These are phyloP conservation scores for Solanum stenotomum DNA, from an alignment of 257 asterid genomes.

Conservation along the genomic window DNA sequence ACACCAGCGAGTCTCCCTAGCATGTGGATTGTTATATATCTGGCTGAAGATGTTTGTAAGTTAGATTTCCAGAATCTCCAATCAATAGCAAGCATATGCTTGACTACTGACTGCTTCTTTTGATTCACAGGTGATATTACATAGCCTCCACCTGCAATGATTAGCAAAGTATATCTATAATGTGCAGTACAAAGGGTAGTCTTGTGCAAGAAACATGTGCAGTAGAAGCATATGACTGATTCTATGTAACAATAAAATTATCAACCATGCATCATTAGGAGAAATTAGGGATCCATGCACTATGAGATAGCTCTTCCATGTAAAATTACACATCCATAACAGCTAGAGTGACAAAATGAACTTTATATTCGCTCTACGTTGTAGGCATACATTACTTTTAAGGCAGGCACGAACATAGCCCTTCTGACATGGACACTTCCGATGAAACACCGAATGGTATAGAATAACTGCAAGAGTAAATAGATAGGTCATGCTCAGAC, in stretches of 20 bases:
- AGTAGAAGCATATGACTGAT: background rate
- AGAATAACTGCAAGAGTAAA: constrained; percentile 8
- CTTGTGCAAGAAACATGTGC: background rate
- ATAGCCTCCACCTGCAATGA: constrained; percentile 79
- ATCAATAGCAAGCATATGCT: constrained; percentile 95
- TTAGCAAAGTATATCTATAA: background rate
- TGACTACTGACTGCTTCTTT: constrained; percentile 71
- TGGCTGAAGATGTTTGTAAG: constrained; percentile 50
- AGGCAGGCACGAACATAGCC: constrained; percentile 98
- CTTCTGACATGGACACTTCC: constrained; percentile 67
- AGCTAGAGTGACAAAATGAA: background rate
- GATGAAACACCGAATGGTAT: constrained; percentile 65
- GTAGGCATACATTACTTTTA: constrained; percentile 90
- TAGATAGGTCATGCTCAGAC: background rate
- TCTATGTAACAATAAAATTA: background rate
- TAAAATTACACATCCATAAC: background rate
- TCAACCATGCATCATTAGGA: background rate
- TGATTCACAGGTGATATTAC: constrained; percentile 80
- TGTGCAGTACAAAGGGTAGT: background rate
- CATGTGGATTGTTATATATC: constrained; percentile 71
- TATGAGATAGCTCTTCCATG: background rate
- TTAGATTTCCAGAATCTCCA: constrained; percentile 90
- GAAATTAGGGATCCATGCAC: background rate
- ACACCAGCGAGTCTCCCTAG: constrained; percentile 80
- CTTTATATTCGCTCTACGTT: background rate